A percentile compares a stretch with the other conserved stretches of the same genome.
These are phyloP conservation scores for Spizellomyces sp. DNA, from an alignment of 192 early-diverging fungal genomes.

Conservation along the genomic window DNA sequence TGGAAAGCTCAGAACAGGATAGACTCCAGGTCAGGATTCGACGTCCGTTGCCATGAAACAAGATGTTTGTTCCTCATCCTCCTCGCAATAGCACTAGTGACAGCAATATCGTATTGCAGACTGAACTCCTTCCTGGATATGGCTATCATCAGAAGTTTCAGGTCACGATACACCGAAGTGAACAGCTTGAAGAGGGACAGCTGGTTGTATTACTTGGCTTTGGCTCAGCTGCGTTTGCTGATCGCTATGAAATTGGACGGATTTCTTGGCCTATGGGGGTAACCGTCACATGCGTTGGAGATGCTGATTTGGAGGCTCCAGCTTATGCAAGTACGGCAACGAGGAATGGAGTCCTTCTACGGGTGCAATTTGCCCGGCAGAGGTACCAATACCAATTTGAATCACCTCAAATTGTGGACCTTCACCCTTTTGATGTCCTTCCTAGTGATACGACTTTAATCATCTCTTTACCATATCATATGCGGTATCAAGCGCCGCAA, in stretches of 20 bases:
- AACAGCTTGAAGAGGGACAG: too few species aligned
- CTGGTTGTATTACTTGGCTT: too few species aligned
- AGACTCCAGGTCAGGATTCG: too few species aligned
- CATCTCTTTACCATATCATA: neutral
- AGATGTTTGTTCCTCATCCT: too few species aligned
- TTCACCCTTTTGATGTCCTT: neutral
- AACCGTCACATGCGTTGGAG: neutral
- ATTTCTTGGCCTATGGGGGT: neutral
- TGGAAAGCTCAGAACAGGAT: too few species aligned
- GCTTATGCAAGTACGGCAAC: neutral
- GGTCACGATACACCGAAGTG: too few species aligned
- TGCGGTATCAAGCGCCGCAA: neutral
- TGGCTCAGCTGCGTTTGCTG: neutral
- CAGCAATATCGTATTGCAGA: too few species aligned
- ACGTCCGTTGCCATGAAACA: too few species aligned
- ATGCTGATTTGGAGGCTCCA: neutral
- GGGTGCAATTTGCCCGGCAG: neutral
- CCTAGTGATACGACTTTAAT: neutral
- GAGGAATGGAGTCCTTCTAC: neutral
- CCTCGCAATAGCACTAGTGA: too few species aligned
- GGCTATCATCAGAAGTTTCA: too few species aligned
- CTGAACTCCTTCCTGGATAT: too few species aligned
- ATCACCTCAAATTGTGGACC: neutral
- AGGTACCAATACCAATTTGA: neutral
- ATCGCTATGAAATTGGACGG: neutral